These are phyloP conservation scores for Backusella psychrophila DNA, from an alignment of 192 early-diverging fungal genomes.

Conservation along the genomic window DNA sequence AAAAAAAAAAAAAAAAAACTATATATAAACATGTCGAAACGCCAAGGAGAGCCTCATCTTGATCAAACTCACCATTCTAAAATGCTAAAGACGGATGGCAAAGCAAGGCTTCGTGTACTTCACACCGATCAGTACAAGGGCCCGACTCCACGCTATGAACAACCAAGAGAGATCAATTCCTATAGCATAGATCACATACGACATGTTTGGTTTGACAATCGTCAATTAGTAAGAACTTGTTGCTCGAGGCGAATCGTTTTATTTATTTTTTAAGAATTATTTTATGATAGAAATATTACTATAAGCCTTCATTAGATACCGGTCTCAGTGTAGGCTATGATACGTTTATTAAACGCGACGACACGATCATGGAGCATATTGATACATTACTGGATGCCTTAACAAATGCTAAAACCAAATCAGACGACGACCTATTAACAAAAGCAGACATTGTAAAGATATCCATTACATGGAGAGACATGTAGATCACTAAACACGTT, in stretches of 20 bases:
- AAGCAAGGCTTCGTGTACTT: slow-evolving; percentile 18
- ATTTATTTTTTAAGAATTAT: not conserved
- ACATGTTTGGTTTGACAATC: slow-evolving; percentile 58
- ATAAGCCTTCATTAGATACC: slow-evolving; percentile 45
- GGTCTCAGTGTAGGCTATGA: slow-evolving; percentile 69
- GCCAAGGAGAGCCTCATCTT: not conserved
- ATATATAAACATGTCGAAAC: slow-evolving; percentile 3
- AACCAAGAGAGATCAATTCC: slow-evolving; percentile 63
- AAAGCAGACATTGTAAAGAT: slow-evolving; percentile 34
- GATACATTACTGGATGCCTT: slow-evolving; percentile 76
- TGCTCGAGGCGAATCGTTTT: slow-evolving; percentile 15
- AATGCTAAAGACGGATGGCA: not conserved
- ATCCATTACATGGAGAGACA: not conserved
- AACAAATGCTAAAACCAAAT: slow-evolving; percentile 26
- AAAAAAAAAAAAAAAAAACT: not conserved
- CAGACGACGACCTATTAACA: not conserved
- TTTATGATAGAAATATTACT: slow-evolving; percentile 48
- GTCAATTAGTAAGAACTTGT: slow-evolving; percentile 42
- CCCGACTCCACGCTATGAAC: slow-evolving; percentile 44
- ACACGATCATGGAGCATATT: slow-evolving; percentile 66
- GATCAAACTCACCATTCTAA: not conserved
- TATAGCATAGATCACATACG: slow-evolving; percentile 65
- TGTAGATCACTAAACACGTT: not conserved
- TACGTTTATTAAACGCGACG: slow-evolving; percentile 62
- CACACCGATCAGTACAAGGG: slow-evolving; percentile 32